Evolutionary conservation across 202 grass and related monocot genomes (phyloP), one percentile per base, ranked within the genome.

Genomic region (Sporobolus alterniflorus): DNA sequence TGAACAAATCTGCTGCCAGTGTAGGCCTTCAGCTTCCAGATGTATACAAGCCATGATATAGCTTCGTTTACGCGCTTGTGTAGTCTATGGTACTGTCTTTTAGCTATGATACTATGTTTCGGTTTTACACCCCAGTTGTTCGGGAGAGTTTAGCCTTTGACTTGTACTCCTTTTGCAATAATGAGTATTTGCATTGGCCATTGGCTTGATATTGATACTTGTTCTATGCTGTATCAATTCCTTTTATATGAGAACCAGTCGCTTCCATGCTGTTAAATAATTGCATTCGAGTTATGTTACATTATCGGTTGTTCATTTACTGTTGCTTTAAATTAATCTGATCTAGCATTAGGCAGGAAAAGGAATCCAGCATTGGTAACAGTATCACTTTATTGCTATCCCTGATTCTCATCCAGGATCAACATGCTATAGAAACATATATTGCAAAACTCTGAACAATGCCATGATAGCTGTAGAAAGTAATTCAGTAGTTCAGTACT

Each of bases 1-100:
- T 99, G 62, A 84, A 92, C 71, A 99, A 96, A 96, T 99, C 93
- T 91, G 96, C 93, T 28, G 91, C 89, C 66, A 99, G 96, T 73
- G 96, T 99, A 66, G 93, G 91, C 60, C 96, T 99, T 64, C 74
- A 78, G 74, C 89, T 96, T 89, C 96, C 93, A 73, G 87, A 94
- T 83, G 89, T 91, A 51, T 98, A 90, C 80, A 84, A 93, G 67
- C 82, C 89, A 13, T 98, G 75, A 95, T 1, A 95, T 1, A 41
- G 11, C 46, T 70, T 77, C 41, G 9, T 73, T 78, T 83, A 15
- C 40, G 28, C 71, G 43, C 1, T 7, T 61, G 20, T 65, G 33
- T 0, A 43, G 57, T 61, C 77, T 5, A 21, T 78, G 66, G 21
- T 82, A 68, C 32, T 30, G 12, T 47, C 33, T n/a, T 81, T 61